Evolutionary conservation across 768 basidiomycete genomes (phyloP).

Genomic region (Tephrocybe sp.): DNA sequence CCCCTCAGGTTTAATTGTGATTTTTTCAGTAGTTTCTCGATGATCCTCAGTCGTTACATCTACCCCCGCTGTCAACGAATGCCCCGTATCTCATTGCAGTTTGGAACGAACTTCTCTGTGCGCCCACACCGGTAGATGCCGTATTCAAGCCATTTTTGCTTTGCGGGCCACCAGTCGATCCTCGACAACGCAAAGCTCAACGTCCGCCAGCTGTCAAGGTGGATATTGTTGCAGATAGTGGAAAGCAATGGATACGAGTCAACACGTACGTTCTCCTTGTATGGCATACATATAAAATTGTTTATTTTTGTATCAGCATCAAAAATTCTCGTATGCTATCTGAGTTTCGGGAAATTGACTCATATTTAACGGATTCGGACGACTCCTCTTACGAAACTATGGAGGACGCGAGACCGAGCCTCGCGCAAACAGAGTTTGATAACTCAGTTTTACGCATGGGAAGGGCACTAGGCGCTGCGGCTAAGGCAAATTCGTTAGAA

Average conservation of each 20-base stretch:
- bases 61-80: constrained; percentile 65
- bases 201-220: constrained; percentile 57
- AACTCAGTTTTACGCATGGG: constrained; percentile 76
- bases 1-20: constrained; percentile 10
- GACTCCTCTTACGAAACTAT: constrained; percentile 52
- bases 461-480: constrained; percentile 61
- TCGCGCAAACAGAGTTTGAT: constrained; percentile 54
- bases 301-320: constrained; percentile 41
- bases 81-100: constrained; percentile 79
- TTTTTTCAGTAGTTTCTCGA: constrained; percentile 60
- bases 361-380: constrained; percentile 63
- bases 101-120: constrained; percentile 73
- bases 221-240: constrained; percentile 76
- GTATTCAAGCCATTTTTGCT: constrained; percentile 55
- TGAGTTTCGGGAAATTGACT: constrained; percentile 85
- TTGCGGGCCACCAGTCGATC: constrained; percentile 10
- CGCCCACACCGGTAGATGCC: constrained; percentile 52
- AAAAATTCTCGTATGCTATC: constrained; percentile 74
- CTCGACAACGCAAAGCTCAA: constrained; percentile 20
- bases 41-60: constrained; percentile 38
- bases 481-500: constrained; percentile 51
- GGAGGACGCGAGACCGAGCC: constrained; percentile 40
- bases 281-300: not conserved
- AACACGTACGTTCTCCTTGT: constrained; percentile 66
- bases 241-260: constrained; percentile 76